Base-by-base conservation (phyloP, 331 rosid genomes). In the Acacia pycnantha region DNA sequence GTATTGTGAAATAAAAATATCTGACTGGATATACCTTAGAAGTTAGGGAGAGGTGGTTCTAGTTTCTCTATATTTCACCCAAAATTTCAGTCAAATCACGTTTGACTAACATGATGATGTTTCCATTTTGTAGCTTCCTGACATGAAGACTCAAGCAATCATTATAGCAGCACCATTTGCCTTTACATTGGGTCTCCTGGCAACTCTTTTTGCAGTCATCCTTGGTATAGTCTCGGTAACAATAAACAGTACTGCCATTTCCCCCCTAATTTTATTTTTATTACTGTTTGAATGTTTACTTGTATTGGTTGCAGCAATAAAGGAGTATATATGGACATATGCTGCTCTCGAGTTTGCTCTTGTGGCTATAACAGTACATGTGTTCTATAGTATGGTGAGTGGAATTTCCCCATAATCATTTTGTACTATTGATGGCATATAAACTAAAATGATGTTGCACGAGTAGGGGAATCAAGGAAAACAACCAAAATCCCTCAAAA, bases 271-370 rank as follows among this genome's bases (percentile, higher is more conserved):
- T 40, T 74, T 79, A 81, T 65, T 64, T 67, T 71, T 26, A 27
- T 47, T 46, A 72, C 59, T 47, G 24, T 7, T 4, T 47, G 11
- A 62, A 67, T 77, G 21, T 51, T 64, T 79, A 15, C 50, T 73
- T 84, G 33, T 81, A 74, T 76, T 58, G 58, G 54, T 77, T 85
- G 87, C 97, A 95, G 99, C 98, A 59, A 95, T 95, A 48, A 95
- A 83, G 88, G 99, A 95, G 87, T 92, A 93, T 66, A 88, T 92
- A 85, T 95, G 99, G 99, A 95, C 98, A 27, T 95, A 92, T 74
- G 97, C 98, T 64, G 99, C 98, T 79, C 97, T 95, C 3, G 98
- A 95, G 89, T 93, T 95, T 84, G 99, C 97, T 64, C 94, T 95
- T 66, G 93, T 93, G 77, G 98, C 99, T 64, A 27, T 95, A 70